Conservation (phyloP, 345 rosid species). For the Gynandropsis gynandra region DNA sequence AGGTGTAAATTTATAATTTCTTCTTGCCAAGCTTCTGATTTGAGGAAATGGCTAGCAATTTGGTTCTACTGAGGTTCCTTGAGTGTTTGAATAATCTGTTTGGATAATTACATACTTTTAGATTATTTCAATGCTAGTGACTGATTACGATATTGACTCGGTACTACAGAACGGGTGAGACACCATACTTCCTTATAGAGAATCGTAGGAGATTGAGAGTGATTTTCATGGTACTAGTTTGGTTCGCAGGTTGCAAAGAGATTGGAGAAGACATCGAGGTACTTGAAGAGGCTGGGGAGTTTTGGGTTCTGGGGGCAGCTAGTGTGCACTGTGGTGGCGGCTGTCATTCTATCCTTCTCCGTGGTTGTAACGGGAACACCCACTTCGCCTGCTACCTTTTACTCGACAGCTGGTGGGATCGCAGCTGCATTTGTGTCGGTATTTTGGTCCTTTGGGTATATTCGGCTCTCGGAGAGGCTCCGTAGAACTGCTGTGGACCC, state of each 20-base stretch:
- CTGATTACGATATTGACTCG: neutral
- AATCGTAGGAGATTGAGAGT: neutral
- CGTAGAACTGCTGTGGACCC: slow-evolving; percentile 69
- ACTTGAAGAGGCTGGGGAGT: slow-evolving; percentile 82
- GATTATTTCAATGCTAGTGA: neutral
- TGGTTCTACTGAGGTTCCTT: neutral
- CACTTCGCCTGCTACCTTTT: slow-evolving; percentile 77
- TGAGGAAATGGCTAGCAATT: slow-evolving; percentile 1
- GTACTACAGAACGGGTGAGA: neutral
- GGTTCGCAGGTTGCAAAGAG: slow-evolving; percentile 77
- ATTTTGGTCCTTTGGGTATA: slow-evolving; percentile 94
- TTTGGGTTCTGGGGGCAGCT: slow-evolving; percentile 97
- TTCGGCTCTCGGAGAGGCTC: slow-evolving; percentile 82
- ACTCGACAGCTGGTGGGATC: slow-evolving; percentile 82
- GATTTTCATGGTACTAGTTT: neutral
- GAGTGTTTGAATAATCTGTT: slow-evolving; percentile 5
- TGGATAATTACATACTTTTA: neutral
- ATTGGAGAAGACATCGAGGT: slow-evolving; percentile 82
- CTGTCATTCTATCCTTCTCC: slow-evolving; percentile 86
- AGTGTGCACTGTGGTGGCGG: slow-evolving; percentile 72
- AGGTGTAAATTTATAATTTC: neutral
- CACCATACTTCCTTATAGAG: neutral
- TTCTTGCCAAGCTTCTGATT: slow-evolving; percentile 5
- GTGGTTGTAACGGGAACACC: slow-evolving; percentile 68
- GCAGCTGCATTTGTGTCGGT: slow-evolving; percentile 86